Evolutionary conservation across 78 protist species (phyloP), one percentile per base, ranked within the genome.

Genomic region (Planoprotostelium fungivorum): DNA sequence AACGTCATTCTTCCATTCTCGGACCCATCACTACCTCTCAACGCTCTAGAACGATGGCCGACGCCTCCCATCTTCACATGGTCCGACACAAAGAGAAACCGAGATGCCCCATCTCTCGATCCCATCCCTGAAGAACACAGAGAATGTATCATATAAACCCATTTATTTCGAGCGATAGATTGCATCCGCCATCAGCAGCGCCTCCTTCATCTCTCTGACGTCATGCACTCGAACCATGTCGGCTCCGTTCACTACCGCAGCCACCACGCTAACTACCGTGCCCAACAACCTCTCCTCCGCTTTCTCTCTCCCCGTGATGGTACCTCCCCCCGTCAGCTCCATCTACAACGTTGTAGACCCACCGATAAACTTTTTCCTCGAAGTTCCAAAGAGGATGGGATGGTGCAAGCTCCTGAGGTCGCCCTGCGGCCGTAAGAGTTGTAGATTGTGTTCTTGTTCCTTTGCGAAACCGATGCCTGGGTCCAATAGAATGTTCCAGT

Each of bases 401-500:
- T 37, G 88, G 31, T 88, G 91, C 28, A 36, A 1, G 9, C 37
- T 1, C 5, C 86, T 35, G 25, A 84, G 0, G 1, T 86, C 84
- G 0, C 89, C 37, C 36, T 91, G 89, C 16, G n/a, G 37, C 37
- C 86, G 37, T 5, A 91, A 63, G 0, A 93, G 87, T 25, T 83
- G 91, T 0, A 91, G 90, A 1, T 87, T 88, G 63, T 95, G 96
- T 28, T 36, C 87, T 35, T 88, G 51, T 0, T 91, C 88, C 88
- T 95, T 95, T 28, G 95, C 92, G 37, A 95, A 95, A 29, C 97
- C 97, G 34, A 95, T 88, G 36, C 97, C 97, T 0, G 96, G 96
- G 85, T 95, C 97, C 28, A 92, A 39, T 0, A 95, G 84, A 28
- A 93, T 84, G 87, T 93, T 91, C 95, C 95, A 95, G 23, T 38